phyloP scores from a whole-genome alignment of 2,329 filamentous ascomycete genomes.

The Pseudogymnoascus verrucosus region DNA sequence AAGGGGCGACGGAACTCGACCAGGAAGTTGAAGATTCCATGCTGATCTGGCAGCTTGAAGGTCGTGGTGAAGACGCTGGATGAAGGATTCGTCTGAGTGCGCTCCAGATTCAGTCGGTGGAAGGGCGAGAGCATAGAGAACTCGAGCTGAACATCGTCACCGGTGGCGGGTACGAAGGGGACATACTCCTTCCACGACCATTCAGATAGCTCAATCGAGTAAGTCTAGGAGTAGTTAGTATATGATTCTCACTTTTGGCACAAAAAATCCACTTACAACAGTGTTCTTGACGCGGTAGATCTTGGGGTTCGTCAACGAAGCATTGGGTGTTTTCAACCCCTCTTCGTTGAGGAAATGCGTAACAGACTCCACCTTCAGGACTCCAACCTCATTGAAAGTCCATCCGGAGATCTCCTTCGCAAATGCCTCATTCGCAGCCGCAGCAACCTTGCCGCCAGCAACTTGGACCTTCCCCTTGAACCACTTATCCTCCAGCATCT shows the following conservation, averaged over 20 bases:
- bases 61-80: slow-evolving; percentile 64
- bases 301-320: slow-evolving; percentile 56
- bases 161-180: slow-evolving; percentile 62
- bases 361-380: slow-evolving; percentile 74
- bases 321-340: slow-evolving; percentile 39
- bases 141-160: slow-evolving; percentile 81
- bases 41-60: slow-evolving; percentile 88
- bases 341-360: slow-evolving; percentile 64
- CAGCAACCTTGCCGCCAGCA: slow-evolving; percentile 36
- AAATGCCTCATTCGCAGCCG: slow-evolving; percentile 76
- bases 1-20: slow-evolving; percentile 97
- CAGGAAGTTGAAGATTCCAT: slow-evolving; percentile 98
- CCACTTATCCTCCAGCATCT: slow-evolving; percentile 84
- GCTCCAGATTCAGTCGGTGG: slow-evolving; percentile 70
- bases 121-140: slow-evolving; percentile 99
- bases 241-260: not conserved
- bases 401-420: slow-evolving; percentile 80
- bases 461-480: slow-evolving; percentile 68
- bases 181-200: slow-evolving; percentile 66
- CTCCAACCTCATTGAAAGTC: slow-evolving; percentile 91
- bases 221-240: slow-evolving; percentile 14
- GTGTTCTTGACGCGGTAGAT: slow-evolving; percentile 97
- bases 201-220: slow-evolving; percentile 73
- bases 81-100: slow-evolving; percentile 50
- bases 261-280: slow-evolving; percentile 58